These are phyloP conservation scores for Podospora pseudopauciseta DNA, from an alignment of 495 filamentous ascomycete species.

Conservation along the genomic window DNA sequence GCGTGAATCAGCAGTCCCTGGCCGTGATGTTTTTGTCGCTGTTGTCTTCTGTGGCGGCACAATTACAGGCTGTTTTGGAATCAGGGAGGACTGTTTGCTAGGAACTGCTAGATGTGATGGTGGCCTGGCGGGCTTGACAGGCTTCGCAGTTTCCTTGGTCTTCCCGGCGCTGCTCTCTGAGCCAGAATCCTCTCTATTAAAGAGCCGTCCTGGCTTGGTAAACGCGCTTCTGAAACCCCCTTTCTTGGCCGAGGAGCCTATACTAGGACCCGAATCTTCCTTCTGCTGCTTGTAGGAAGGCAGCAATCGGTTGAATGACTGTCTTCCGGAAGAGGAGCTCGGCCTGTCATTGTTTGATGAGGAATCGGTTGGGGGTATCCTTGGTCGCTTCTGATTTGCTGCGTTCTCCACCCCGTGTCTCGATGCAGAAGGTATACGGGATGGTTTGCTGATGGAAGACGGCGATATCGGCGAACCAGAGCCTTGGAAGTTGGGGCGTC, in stretches of 20 bases:
- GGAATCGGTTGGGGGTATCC: conserved; percentile 30
- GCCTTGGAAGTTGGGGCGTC: conserved; percentile 17
- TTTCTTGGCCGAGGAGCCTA: conserved; percentile 30
- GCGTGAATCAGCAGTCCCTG: conserved; percentile 2
- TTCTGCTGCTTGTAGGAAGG: conserved; percentile 21
- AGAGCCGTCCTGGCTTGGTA: conserved; percentile 26
- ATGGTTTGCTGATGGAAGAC: conserved; percentile 5
- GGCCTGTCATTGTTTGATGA: conserved; percentile 17
- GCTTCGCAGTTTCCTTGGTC: conserved; percentile 16
- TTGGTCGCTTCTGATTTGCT: conserved; percentile 46
- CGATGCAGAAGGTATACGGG: conserved; percentile 15
- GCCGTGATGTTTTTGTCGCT: conserved; percentile 32
- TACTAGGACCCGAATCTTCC: conserved; percentile 15
- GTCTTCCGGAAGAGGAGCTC: conserved; percentile 19
- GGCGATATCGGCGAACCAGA: conserved; percentile 19
- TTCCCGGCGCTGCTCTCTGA: conserved; percentile 25
- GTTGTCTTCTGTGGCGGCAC: conserved; percentile 36
- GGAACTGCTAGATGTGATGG: conserved; percentile 16
- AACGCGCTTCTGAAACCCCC: conserved; percentile 33
- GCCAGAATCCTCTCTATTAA: conserved; percentile 30
- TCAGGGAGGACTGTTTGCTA: conserved; percentile 24
- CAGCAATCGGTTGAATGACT: conserved; percentile 27
- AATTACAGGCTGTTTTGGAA: conserved; percentile 5
- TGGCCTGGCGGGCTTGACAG: conserved; percentile 7
- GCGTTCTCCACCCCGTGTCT: conserved; percentile 27